Base-by-base conservation (phyloP, 805 yeast species). In the Kuraishia piskuri region DNA sequence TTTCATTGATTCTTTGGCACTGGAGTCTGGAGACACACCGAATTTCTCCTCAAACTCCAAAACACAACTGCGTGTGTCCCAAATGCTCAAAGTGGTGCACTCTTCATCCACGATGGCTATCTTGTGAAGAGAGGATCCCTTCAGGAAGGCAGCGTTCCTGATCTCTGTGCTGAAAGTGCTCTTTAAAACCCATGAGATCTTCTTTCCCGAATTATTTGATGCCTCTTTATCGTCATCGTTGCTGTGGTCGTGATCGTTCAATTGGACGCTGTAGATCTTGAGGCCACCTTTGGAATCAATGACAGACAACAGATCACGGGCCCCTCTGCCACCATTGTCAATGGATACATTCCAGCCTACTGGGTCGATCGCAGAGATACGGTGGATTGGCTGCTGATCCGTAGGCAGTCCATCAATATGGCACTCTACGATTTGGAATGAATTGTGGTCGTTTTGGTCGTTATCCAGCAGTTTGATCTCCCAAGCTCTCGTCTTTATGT, bases 81-180 rank as follows among this genome's bases (percentile, higher is more conserved):
- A 92, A n/a, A 91, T 80, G 0, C 84, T 72, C 46, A 92, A 66
- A 45, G 70, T 69, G 46, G 68, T 68, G 4, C 80, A 79, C 1
- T 71, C 54, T 19, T 73, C 73, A 64, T 80, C 84, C n/a, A 86
- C 84, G 36, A 90, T 74, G 1, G 95, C 96, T 48, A 90, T 68
- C 59, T 88, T 89, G 51, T 82, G 80, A 9, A 85, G 79, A 0
- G 94, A 83, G 0, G 96, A 87, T 0, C 91, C 95, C 51, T 84
- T 80, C 1, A 89, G 75, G 50, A 74, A 73, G 14, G 78, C 65
- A 2, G 86, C 79, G 26, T 77, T 68, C 3, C 56, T 51, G 2
- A 86, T 74, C 23, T 82, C 84, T 0, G 96, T 85, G 48, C 74
- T 71, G 24, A 88, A 68, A 1, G 67, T 63, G 26, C 73, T 72